phyloP scores from a whole-genome alignment of 2,329 filamentous ascomycete species.

The Cadophora sp. region DNA sequence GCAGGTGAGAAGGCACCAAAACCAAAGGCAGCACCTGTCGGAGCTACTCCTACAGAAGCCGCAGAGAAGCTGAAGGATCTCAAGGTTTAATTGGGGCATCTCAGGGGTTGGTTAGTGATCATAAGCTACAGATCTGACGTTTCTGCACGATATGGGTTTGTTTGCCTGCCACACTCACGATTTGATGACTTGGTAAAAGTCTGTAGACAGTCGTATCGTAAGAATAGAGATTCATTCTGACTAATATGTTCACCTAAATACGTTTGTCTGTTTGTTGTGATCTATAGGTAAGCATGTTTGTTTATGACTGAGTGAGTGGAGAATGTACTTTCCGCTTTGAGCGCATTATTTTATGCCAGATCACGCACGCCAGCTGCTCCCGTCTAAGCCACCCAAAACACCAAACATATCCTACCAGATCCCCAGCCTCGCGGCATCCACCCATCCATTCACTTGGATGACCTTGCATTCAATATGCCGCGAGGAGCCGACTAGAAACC shows the following conservation, averaged over 20 bases:
- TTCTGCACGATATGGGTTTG: background rate
- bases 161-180: slow-evolving; percentile 7
- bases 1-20: slow-evolving; percentile 41
- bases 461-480: background rate
- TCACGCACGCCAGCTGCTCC: slow-evolving; percentile 15
- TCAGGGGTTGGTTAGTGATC: background rate
- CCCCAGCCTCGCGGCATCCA: background rate
- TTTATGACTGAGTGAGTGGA: slow-evolving; percentile 3
- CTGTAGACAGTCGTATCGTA: slow-evolving; percentile 14
- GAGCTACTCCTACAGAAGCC: slow-evolving; percentile 40
- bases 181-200: slow-evolving; percentile 23
- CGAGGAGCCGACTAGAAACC: background rate
- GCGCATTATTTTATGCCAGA: slow-evolving; percentile 14
- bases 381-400: slow-evolving; percentile 23
- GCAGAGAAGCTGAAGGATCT: slow-evolving; percentile 48
- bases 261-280: background rate
- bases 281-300: background rate
- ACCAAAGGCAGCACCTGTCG: slow-evolving; percentile 39
- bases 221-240: slow-evolving; percentile 12
- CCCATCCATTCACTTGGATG: background rate
- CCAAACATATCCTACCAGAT: background rate
- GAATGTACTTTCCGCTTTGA: slow-evolving; percentile 15
- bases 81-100: slow-evolving; percentile 34
- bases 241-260: background rate
- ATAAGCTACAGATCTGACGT: background rate